These are phyloP conservation scores for Starmera caribaea DNA, from an alignment of 805 yeast species.

Conservation along the genomic window DNA sequence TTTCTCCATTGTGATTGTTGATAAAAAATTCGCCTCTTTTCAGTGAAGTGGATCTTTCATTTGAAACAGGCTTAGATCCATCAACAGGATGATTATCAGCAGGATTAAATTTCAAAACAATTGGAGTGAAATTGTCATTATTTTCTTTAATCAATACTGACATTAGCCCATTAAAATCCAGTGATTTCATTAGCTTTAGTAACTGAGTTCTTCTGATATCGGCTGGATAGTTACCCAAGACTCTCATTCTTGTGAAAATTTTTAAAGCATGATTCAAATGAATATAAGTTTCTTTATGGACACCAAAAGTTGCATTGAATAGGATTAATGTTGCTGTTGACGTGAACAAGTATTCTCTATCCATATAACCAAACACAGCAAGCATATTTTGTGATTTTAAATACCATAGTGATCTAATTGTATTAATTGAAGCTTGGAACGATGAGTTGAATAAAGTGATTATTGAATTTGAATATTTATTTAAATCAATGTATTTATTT, in stretches of 20 bases:
- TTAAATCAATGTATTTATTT: conserved; percentile 51
- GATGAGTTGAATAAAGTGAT: conserved; percentile 66
- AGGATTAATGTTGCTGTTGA: conserved; percentile 65
- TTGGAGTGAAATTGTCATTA: conserved; percentile 32
- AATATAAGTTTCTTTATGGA: conserved; percentile 62
- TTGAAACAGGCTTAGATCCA: background rate
- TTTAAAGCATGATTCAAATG: conserved; percentile 65
- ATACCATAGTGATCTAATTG: conserved; percentile 66
- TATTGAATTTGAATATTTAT: conserved; percentile 57
- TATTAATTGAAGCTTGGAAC: conserved; percentile 71
- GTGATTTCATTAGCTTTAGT: conserved; percentile 49
- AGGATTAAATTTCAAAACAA: conserved; percentile 15
- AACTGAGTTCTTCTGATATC: conserved; percentile 65
- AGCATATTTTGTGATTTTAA: conserved; percentile 69
- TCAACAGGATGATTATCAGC: background rate
- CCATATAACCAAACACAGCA: conserved; percentile 85
- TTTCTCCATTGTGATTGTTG: conserved; percentile 5
- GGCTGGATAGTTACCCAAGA: conserved; percentile 73
- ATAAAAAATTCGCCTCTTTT: conserved; percentile 6
- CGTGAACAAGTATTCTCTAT: conserved; percentile 70
- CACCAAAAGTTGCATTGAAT: conserved; percentile 74
- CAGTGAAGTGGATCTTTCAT: background rate
- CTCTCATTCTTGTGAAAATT: conserved; percentile 67
- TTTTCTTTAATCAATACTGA: conserved; percentile 44
- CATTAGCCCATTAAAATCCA: conserved; percentile 65